Evolutionary conservation across 1,139 yeast genomes (phyloP).

Genomic region (Kluyveromyces sp.): DNA sequence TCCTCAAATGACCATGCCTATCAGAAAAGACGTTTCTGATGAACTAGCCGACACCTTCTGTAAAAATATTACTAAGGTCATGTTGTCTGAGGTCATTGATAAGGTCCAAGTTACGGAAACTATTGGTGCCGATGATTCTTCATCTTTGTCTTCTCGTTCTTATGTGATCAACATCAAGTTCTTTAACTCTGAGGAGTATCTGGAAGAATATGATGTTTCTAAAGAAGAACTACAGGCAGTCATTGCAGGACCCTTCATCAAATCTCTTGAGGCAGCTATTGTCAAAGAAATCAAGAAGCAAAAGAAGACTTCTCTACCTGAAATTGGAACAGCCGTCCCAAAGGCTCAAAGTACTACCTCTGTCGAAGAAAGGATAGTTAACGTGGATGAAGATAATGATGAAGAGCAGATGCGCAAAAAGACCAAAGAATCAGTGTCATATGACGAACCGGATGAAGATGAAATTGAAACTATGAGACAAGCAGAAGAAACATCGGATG

Average conservation of each 20-base stretch:
- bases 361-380: conserved; percentile 33
- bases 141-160: conserved; percentile 51
- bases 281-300: conserved; percentile 79
- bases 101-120: conserved; percentile 83
- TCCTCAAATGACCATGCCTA: conserved; percentile 95
- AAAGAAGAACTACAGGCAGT: conserved; percentile 72
- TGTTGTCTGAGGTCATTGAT: conserved; percentile 83
- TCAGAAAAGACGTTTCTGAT: conserved; percentile 70
- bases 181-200: conserved; percentile 72
- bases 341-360: conserved; percentile 43
- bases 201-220: conserved; percentile 79
- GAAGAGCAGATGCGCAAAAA: conserved; percentile 56
- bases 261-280: conserved; percentile 63
- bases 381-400: conserved; percentile 54
- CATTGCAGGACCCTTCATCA: conserved; percentile 58
- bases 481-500: conserved; percentile 70
- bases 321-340: conserved; percentile 69
- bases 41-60: conserved; percentile 89
- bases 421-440: conserved; percentile 81
- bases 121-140: conserved; percentile 53
- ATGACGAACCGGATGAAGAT: conserved; percentile 92
- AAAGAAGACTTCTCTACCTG: conserved; percentile 50
- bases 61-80: conserved; percentile 79
- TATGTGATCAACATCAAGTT: conserved; percentile 70
- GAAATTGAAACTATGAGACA: conserved; percentile 80